A percentile compares a stretch with the other conserved stretches of the same genome.
Conservation (phyloP, 2,329 filamentous ascomycete genomes). For the Diaporthe nobilis region DNA sequence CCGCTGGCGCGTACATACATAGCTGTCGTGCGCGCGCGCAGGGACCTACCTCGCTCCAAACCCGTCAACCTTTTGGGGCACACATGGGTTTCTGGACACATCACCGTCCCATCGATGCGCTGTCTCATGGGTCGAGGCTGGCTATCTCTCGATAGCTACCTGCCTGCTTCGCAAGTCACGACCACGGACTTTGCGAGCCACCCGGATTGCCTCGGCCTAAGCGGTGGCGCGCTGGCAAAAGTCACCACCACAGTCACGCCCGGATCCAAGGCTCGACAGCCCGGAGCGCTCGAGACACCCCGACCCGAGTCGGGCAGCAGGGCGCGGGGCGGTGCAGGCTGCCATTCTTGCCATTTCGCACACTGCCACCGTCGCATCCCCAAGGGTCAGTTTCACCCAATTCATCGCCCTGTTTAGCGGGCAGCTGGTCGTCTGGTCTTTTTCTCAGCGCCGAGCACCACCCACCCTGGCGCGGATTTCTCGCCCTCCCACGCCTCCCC, state of each 20-base stretch:
- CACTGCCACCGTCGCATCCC: constrained; percentile 29
- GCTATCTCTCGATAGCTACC: neutral
- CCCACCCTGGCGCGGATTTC: neutral
- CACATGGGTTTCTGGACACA: neutral
- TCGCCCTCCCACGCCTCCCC: neutral
- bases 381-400: constrained; percentile 26
- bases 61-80: neutral
- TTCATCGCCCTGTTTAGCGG: constrained; percentile 19
- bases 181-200: neutral
- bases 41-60: constrained; percentile 10
- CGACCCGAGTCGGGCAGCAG: constrained; percentile 11
- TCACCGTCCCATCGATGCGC: constrained; percentile 1
- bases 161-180: neutral
- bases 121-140: constrained; percentile 12
- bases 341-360: neutral
- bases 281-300: constrained; percentile 24
- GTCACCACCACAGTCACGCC: constrained; percentile 3
- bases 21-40: constrained; percentile 4
- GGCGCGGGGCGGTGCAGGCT: constrained; percentile 16
- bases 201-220: constrained; percentile 12
- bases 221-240: neutral
- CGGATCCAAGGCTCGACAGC: constrained; percentile 20
- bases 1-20: neutral
- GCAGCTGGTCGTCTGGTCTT: constrained; percentile 18
- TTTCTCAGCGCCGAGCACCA: neutral